Percentiles rank a stretch among this genome's conserved stretches.
Conservation (phyloP, 1,284 basidiomycete species). For the Fomes fomentarius region DNA sequence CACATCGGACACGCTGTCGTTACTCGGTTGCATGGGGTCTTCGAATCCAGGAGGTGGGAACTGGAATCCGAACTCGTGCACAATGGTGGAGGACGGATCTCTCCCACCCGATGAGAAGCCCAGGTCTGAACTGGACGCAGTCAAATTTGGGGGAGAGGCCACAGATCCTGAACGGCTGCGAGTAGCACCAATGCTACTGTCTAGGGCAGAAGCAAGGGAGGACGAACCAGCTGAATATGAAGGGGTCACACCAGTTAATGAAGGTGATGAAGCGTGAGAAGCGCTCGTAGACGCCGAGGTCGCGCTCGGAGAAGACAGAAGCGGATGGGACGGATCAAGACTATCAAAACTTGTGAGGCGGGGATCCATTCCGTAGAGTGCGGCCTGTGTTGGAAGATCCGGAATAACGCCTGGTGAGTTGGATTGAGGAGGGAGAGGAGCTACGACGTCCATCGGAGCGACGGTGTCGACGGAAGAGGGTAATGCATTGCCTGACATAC, state of each 20-base stretch:
- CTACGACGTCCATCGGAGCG: constrained; percentile 42
- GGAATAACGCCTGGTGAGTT: constrained; percentile 38
- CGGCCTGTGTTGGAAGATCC: constrained; percentile 40
- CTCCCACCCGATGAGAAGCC: constrained; percentile 35
- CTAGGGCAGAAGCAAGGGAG: constrained; percentile 40
- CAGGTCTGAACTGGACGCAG: constrained; percentile 33
- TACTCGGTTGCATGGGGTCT: constrained; percentile 22
- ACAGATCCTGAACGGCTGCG: constrained; percentile 42
- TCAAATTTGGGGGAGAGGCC: constrained; percentile 37
- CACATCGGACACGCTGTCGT: constrained; percentile 35
- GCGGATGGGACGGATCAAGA: constrained; percentile 31
- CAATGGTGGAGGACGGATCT: constrained; percentile 34
- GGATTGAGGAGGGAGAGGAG: constrained; percentile 28
- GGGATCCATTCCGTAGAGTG: constrained; percentile 30
- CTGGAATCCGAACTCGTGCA: constrained; percentile 34
- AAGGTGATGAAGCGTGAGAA: constrained; percentile 47
- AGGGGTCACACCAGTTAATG: constrained; percentile 35
- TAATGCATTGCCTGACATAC: constrained; percentile 41
- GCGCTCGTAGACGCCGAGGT: constrained; percentile 42
- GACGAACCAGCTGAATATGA: constrained; percentile 36
- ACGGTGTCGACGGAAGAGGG: constrained; percentile 36
- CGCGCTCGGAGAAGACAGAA: constrained; percentile 44
- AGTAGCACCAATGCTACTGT: constrained; percentile 30
- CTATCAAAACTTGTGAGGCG: constrained; percentile 31
- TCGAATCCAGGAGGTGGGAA: constrained; percentile 34